A percentile compares a stretch with the other conserved stretches of the same genome.
phyloP scores from a whole-genome alignment of 352 stramenopile species.

The Lagenidium giganteum region DNA sequence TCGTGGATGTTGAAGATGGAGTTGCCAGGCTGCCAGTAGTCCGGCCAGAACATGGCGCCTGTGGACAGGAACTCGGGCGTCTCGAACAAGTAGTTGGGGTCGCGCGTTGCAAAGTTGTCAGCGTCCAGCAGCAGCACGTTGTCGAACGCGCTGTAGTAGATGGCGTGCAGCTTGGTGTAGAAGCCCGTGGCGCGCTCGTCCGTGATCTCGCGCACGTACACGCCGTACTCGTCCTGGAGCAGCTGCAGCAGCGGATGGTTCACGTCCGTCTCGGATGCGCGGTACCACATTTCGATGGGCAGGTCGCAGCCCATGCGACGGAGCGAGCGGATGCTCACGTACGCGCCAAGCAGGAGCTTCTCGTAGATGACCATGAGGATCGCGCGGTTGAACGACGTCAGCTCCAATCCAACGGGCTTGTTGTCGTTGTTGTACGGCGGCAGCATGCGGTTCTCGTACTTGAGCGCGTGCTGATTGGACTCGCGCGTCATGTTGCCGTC shows the following conservation, averaged over 20 bases:
- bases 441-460: constrained; percentile 4
- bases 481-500: constrained; percentile 15
- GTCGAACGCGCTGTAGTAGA: constrained; percentile 8
- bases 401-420: constrained; percentile 4
- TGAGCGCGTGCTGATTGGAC: constrained; percentile 6
- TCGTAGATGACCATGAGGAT: constrained; percentile 18
- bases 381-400: constrained; percentile 8
- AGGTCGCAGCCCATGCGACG: constrained; percentile 3
- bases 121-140: constrained; percentile 12
- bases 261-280: no score
- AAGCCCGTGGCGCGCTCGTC: constrained; percentile 4
- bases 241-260: background rate
- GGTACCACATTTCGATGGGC: constrained; percentile 9
- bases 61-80: constrained; percentile 3
- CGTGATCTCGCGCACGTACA: constrained; percentile 5
- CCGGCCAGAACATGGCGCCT: constrained; percentile 19
- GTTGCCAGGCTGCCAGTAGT: constrained; percentile 17
- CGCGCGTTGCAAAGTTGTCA: constrained; percentile 10
- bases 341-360: constrained; percentile 3
- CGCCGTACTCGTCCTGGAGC: background rate
- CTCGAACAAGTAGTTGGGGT: constrained; percentile 11
- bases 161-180: constrained; percentile 11
- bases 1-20: constrained; percentile 21
- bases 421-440: no score
- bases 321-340: constrained; percentile 3